A percentile compares a stretch with the other conserved stretches of the same genome.
These are phyloP conservation scores for Fraxinus excelsior DNA, from an alignment of 257 asterid genomes.

Conservation along the genomic window DNA sequence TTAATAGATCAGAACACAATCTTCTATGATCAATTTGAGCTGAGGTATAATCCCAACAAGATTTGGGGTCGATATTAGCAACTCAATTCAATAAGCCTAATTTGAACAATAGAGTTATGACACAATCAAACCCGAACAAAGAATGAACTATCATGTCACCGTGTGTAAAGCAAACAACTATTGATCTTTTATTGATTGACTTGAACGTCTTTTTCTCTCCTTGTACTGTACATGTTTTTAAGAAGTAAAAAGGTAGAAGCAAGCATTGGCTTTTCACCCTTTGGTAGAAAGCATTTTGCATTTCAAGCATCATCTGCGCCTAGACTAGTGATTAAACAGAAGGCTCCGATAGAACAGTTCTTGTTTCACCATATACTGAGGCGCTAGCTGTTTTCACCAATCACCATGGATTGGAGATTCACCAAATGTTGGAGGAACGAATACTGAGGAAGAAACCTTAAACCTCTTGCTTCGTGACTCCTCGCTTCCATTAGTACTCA, in stretches of 20 bases:
- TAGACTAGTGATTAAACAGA: not conserved
- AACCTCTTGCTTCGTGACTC: slow-evolving; percentile 74
- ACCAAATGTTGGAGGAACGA: slow-evolving; percentile 73
- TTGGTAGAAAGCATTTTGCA: slow-evolving; percentile 27
- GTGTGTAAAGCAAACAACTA: slow-evolving; percentile 2
- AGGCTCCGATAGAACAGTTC: not conserved
- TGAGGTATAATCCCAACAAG: not conserved
- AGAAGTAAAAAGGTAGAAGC: slow-evolving; percentile 21
- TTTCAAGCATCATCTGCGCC: not conserved
- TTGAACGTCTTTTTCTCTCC: not conserved
- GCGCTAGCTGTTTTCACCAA: slow-evolving; percentile 19
- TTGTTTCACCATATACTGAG: not conserved
- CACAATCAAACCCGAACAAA: not conserved
- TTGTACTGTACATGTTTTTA: slow-evolving; percentile 32
- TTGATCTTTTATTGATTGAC: slow-evolving; percentile 9
- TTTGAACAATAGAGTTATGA: not conserved
- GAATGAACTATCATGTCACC: not conserved
- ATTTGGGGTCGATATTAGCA: not conserved
- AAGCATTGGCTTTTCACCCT: slow-evolving; percentile 31
- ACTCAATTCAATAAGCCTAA: not conserved
- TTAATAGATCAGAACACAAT: not conserved
- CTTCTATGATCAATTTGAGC: not conserved
- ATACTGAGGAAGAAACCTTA: slow-evolving; percentile 76
- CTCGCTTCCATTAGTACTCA: slow-evolving; percentile 30
- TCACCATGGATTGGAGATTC: slow-evolving; percentile 43